Evolutionary conservation across 345 rosid species (phyloP), one percentile per base, ranked within the genome.

Genomic region (Eutrema heterophyllum): DNA sequence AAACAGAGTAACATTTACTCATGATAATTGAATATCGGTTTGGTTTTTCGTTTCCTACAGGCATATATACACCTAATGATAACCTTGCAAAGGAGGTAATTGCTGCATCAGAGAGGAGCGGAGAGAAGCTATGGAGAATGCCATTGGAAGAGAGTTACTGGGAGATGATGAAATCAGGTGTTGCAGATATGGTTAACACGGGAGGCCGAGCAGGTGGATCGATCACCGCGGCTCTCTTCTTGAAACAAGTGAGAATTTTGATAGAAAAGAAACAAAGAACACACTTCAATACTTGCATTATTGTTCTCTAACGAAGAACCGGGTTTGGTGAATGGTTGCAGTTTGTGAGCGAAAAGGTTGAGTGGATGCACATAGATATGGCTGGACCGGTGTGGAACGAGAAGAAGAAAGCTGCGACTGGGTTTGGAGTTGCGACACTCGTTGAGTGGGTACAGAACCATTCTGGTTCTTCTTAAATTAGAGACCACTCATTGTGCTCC

Each of bases 71-170:
- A n/a, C 88, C 98, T 33, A 88, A 81, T 63, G 98, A 95, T 78
- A 89, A 83, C 21, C 82, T 95, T 57, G 96, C 92, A 18, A 87
- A 86, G 79, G 99, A 92, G 83, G 90, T 95, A 12, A 70, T 87
- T 24, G 82, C 79, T 40, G 98, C 97, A 44, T 83, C 97, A 14
- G 89, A 87, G 63, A 54, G 63, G 48, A 88, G 93, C 35, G 99
- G 97, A 27, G 97, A 95, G 87, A 95, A 95, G 79, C 76, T 95
- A 43, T 95, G 99, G 99, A 95, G 97, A 78, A 78, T 95, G 97
- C 98, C 99, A 3, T 4, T 95, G 78, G 99, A 95, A 81, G 97
- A 95, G 67, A 95, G 96, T 66, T 95, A 95, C 73, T 95, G 99
- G 99, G 97, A 95, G 68, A 82, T 84, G 30, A 95, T 95, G 99